Evolutionary conservation across 345 rosid species (phyloP).

Genomic region (Clausena lansium): DNA sequence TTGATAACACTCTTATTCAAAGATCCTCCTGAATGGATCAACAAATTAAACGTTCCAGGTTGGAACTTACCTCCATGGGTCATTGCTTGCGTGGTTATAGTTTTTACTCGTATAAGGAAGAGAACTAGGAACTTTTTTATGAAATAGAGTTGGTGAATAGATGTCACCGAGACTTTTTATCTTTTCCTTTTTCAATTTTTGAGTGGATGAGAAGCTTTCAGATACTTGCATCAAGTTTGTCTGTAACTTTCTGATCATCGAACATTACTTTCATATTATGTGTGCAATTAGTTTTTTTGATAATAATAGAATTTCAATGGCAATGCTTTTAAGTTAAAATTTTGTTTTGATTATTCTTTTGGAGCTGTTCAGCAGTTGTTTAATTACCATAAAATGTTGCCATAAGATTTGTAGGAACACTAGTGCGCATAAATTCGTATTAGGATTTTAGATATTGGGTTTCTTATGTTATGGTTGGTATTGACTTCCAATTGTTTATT

Average conservation of each 20-base stretch:
- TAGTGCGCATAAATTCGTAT: not conserved
- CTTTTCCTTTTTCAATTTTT: not conserved
- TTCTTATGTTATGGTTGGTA: too few species aligned
- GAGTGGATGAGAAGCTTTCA: not conserved
- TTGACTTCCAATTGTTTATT: not conserved
- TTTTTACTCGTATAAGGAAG: slow-evolving; percentile 92
- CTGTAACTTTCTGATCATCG: not conserved
- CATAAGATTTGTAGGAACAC: too few species aligned
- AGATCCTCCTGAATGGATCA: slow-evolving; percentile 71
- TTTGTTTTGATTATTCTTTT: not conserved
- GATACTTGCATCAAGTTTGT: not conserved
- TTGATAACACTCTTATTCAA: slow-evolving; percentile 50
- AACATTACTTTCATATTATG: not conserved
- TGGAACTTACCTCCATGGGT: slow-evolving; percentile 87
- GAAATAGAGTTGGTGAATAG: slow-evolving; percentile 46
- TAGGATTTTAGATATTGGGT: not conserved
- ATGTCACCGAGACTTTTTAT: not conserved
- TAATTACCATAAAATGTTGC: too few species aligned
- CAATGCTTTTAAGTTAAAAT: not conserved
- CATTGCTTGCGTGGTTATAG: slow-evolving; percentile 79
- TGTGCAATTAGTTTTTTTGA: not conserved
- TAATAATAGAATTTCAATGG: not conserved
- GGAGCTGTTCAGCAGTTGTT: not conserved
- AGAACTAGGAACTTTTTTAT: slow-evolving; percentile 67
- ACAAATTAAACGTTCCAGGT: slow-evolving; percentile 37